phyloP scores from a whole-genome alignment of 345 rosid species.

The Hibiscus mutabilis region DNA sequence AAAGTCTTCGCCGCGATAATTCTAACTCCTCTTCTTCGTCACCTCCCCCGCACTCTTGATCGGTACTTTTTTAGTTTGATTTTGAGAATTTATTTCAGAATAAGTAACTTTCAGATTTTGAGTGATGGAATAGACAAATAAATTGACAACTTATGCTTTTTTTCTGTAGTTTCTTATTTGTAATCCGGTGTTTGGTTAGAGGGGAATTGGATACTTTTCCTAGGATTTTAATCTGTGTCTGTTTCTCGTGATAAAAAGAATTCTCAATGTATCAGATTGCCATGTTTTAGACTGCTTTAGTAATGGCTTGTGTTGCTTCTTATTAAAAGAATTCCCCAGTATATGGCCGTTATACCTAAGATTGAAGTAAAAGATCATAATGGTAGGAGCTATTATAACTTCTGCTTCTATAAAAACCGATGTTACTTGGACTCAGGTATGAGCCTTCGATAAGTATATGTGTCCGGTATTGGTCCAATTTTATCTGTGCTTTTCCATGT shows the following conservation, averaged over 20 bases:
- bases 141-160: not conserved
- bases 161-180: not conserved
- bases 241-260: not conserved
- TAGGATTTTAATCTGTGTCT: not conserved
- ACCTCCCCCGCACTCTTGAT: constrained; percentile 33
- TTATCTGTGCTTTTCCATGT: not conserved
- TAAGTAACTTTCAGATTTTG: not conserved
- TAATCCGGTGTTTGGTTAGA: not conserved
- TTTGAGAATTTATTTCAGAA: not conserved
- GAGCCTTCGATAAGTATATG: not conserved
- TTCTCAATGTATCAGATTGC: not conserved
- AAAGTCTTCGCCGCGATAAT: constrained; percentile 54
- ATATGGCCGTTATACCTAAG: not conserved
- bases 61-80: constrained; percentile 9
- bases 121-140: not conserved
- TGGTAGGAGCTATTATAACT: not conserved
- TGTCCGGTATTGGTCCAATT: not conserved
- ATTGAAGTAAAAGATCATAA: not conserved
- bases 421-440: not conserved
- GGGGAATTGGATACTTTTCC: not conserved
- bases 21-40: constrained; percentile 25
- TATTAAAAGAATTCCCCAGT: not conserved
- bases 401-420: not conserved
- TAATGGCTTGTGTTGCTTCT: not conserved
- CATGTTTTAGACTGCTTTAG: not conserved